Base-by-base conservation (phyloP, 208 protist species). In the Trypanosoma cruzi region DNA sequence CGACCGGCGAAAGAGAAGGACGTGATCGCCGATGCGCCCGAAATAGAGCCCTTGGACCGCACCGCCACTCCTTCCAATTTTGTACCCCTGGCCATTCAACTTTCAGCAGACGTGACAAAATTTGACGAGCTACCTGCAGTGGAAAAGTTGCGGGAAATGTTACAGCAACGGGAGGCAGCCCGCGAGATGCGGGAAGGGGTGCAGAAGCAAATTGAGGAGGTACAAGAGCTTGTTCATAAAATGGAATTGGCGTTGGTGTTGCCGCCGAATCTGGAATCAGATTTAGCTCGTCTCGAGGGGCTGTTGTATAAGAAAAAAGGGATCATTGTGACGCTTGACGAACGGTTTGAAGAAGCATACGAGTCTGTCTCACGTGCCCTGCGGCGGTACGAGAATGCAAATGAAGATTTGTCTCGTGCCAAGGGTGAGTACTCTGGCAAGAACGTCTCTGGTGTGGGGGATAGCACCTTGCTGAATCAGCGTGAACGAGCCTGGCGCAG, bases 11-110 rank as follows among this genome's bases (percentile, higher is more conserved):
- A 71, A 36, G 61, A 73, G 10, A 76, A 84, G 31, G 68, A 49
- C 37, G 77, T 89, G 49, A 68, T 75, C 32, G 79, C 69, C 13
- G 84, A 93, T 57, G 71, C 86, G 24, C 88, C 88, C 26, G 71
- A 70, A 36, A 34, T 46, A 31, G 63, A 57, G 14, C 14, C 10
- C 0, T 36, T 61, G 13, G 29, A 52, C 49, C 42, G 32, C 29
- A 14, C 8, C 22, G 53, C 20, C 29, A 28, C 32, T 32, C 18
- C 55, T 18, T 10, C 20, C 6, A 36, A 50, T 36, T n/a, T 37
- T 36, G 31, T 57, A 14, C 46, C 31, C 34, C 46, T 56, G 31
- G 75, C 80, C 44, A 66, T 37, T 11, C 64, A 72, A 10, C 53
- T 79, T 20, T n/a, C 44, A 29, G 56, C 40, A 46, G 64, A 65